These are phyloP conservation scores for Cryptococcus floricola DNA, from an alignment of 1,284 basidiomycete genomes.

Conservation along the genomic window DNA sequence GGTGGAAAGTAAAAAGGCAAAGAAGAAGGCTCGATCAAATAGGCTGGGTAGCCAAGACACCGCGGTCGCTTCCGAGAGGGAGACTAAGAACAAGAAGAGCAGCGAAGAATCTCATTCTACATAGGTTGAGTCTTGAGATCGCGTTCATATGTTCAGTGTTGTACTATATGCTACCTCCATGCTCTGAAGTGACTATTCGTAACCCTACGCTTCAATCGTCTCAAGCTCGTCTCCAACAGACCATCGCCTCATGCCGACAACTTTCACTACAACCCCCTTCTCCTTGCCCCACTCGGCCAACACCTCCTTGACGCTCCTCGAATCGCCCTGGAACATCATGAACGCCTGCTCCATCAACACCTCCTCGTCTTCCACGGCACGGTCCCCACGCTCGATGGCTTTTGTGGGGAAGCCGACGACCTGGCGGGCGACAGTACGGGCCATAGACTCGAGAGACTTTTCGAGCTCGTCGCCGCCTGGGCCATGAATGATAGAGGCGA, in stretches of 20 bases:
- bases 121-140: conserved; percentile 2
- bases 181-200: neutral
- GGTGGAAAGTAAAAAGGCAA: conserved; percentile 33
- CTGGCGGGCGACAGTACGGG: conserved; percentile 75
- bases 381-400: conserved; percentile 50
- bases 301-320: conserved; percentile 60
- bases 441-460: conserved; percentile 61
- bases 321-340: conserved; percentile 59
- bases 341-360: conserved; percentile 74
- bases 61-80: neutral
- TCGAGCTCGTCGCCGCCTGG: conserved; percentile 49
- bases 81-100: neutral
- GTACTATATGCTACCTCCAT: neutral
- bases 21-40: conserved; percentile 4
- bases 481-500: conserved; percentile 36
- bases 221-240: conserved; percentile 33
- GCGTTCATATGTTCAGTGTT: neutral
- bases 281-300: conserved; percentile 65
- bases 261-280: conserved; percentile 48
- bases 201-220: neutral
- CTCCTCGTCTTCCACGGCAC: conserved; percentile 53
- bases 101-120: conserved; percentile 16
- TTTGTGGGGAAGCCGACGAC: conserved; percentile 77
- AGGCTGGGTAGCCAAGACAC: conserved; percentile 5
- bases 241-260: conserved; percentile 46